Conservation (phyloP, 768 basidiomycete genomes). For the Trametes sanguinea region DNA sequence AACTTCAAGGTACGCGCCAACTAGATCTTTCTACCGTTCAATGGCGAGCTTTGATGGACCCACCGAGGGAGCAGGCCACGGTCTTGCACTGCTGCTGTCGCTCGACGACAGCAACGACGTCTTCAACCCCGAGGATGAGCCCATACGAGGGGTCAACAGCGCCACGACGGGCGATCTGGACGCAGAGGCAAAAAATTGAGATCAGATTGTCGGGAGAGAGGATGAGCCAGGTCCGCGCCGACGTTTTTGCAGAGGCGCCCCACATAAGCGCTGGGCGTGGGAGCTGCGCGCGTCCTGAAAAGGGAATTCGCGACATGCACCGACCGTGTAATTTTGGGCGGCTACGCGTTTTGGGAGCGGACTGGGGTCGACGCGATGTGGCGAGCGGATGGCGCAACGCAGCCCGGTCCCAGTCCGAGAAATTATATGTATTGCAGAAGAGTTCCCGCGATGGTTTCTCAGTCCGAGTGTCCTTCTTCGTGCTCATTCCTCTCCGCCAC, state of each 20-base stretch:
- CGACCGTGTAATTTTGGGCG: not conserved
- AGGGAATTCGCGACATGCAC: conserved; percentile 1
- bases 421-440: not conserved
- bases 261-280: too few relatives aligned
- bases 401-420: not conserved
- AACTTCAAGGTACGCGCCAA: too few relatives aligned
- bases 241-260: not conserved
- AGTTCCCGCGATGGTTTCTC: not conserved
- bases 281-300: too few relatives aligned
- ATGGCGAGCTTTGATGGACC: too few relatives aligned
- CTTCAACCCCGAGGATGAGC: too few relatives aligned
- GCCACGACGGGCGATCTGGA: too few relatives aligned
- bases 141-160: too few relatives aligned
- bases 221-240: not conserved
- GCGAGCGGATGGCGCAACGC: conserved; percentile 9
- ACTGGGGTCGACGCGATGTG: not conserved
- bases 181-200: not conserved
- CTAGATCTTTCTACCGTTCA: too few relatives aligned
- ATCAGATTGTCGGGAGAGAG: not conserved
- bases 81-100: too few relatives aligned
- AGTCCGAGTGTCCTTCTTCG: not conserved
- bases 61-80: too few relatives aligned
- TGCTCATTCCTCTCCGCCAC: not conserved
- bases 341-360: not conserved
- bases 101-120: too few relatives aligned